phyloP scores from a whole-genome alignment of 139 green algal genomes.

The Raphidocelis subcapitata region DNA sequence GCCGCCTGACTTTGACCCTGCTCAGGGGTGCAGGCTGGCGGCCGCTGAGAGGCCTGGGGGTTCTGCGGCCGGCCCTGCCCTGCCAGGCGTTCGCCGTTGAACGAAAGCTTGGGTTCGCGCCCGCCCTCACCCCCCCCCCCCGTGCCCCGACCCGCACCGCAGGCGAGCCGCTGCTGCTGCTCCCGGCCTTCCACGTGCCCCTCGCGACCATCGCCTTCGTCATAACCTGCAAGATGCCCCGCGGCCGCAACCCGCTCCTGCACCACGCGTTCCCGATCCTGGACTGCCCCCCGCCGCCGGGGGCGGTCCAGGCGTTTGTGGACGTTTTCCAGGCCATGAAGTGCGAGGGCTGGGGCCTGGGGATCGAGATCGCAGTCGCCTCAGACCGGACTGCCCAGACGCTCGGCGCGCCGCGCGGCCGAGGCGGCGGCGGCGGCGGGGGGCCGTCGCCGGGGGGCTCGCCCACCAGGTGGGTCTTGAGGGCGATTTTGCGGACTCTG shows the following conservation, averaged over 20 bases:
- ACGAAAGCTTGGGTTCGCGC: no score
- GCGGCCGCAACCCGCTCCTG: constrained; percentile 36
- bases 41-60: neutral
- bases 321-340: constrained; percentile 38
- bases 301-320: constrained; percentile 43
- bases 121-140: no score
- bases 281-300: neutral
- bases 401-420: neutral
- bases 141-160: neutral
- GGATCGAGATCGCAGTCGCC: constrained; percentile 32
- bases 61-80: no score
- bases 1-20: neutral
- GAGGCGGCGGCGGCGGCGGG: neutral
- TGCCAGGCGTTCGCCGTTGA: no score
- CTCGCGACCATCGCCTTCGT: constrained; percentile 19
- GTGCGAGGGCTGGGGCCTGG: constrained; percentile 28
- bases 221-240: constrained; percentile 47
- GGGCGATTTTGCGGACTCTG: neutral
- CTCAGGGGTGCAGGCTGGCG: neutral
- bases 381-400: constrained; percentile 13
- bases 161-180: constrained; percentile 46
- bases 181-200: constrained; percentile 42
- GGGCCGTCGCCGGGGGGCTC: neutral
- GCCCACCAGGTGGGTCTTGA: neutral
- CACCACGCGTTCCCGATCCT: constrained; percentile 64